Evolutionary conservation across 345 rosid species (phyloP), one percentile per base, ranked within the genome.

Genomic region (Atalantia buxifolia): DNA sequence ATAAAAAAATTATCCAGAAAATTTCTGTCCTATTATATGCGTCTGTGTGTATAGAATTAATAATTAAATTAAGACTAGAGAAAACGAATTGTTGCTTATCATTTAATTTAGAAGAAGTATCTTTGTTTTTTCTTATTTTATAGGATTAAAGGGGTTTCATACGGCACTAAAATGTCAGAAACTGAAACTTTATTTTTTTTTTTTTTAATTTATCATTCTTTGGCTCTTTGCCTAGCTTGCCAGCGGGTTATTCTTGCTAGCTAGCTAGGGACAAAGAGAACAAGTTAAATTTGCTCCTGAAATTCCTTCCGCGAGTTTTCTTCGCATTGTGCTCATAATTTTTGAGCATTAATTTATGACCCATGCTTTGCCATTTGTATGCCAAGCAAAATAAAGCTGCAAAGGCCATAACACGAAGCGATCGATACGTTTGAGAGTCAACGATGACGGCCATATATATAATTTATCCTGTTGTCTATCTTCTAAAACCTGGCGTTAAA

Each of bases 51-150:
- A 0, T 0, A 40, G 16, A 42, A 42, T 42, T 12, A 42, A 16
- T 12, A 42, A 42, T 42, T 4, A 42, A 10, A 42, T 10, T 8
- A 1, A 60, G 12, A 13, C 6, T 5, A 14, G 25, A 7, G 6
- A 12, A 8, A 60, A 9, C 5, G 4, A 10, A 25, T 12, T 2
- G 28, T 60, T 18, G 30, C 25, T 8, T 25, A 25, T 21, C 12
- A 8, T 60, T 25, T 1, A 60, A 60, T 3, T 2, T 22, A 25
- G 4, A 59, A n/a, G 24, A 8, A 59, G 10, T 5, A 35, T 6
- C 0, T 35, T 5, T 5, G 0, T 35, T 35, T 35, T 6, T 35
- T 0, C 0, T 35, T 35, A 5, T 35, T 35, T 35, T 0, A 22
- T n/a, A 59, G 10, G 27, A 59, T n/a, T n/a, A 7, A 59, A n/a